Conservation (phyloP, 768 basidiomycete species). For the Lactarius hengduanensis region DNA sequence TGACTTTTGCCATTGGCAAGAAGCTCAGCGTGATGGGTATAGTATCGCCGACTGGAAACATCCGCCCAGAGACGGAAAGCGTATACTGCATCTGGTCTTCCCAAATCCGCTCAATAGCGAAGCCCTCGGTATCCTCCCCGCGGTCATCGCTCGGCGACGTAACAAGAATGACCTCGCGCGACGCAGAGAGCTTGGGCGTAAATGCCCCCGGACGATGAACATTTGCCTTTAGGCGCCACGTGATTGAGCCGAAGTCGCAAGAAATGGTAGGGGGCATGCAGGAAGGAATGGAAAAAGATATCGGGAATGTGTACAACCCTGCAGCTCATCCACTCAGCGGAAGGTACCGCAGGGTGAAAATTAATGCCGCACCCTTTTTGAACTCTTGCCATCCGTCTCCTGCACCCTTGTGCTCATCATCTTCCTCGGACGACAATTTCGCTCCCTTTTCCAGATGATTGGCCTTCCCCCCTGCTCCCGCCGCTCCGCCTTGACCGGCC, state of each 20-base stretch:
- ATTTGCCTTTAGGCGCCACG: slow-evolving; percentile 76
- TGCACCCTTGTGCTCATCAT: slow-evolving; percentile 42
- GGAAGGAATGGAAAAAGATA: slow-evolving; percentile 83
- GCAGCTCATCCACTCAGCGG: slow-evolving; percentile 6
- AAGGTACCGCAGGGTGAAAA: neutral
- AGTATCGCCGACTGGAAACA: slow-evolving; percentile 80
- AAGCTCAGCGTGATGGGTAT: slow-evolving; percentile 79
- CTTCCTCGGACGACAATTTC: slow-evolving; percentile 40
- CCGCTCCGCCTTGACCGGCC: slow-evolving; percentile 31
- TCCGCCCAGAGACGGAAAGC: slow-evolving; percentile 69
- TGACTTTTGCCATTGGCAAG: slow-evolving; percentile 81
- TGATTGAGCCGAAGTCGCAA: slow-evolving; percentile 72
- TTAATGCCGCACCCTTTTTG: slow-evolving; percentile 59
- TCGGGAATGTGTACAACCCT: slow-evolving; percentile 97
- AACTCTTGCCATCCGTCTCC: slow-evolving; percentile 81
- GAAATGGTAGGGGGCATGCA: slow-evolving; percentile 74
- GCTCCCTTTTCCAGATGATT: slow-evolving; percentile 39
- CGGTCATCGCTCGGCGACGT: slow-evolving; percentile 78
- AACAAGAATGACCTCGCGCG: slow-evolving; percentile 72
- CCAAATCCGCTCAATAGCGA: slow-evolving; percentile 88
- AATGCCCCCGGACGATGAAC: slow-evolving; percentile 85
- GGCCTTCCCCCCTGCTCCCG: slow-evolving; percentile 26
- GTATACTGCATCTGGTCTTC: slow-evolving; percentile 83
- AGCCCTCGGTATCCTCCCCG: slow-evolving; percentile 74
- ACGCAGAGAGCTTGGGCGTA: slow-evolving; percentile 63